Evolutionary conservation across 2,329 filamentous ascomycete genomes (phyloP), one percentile per base, ranked within the genome.

Genomic region (Fusarium algeriense): DNA sequence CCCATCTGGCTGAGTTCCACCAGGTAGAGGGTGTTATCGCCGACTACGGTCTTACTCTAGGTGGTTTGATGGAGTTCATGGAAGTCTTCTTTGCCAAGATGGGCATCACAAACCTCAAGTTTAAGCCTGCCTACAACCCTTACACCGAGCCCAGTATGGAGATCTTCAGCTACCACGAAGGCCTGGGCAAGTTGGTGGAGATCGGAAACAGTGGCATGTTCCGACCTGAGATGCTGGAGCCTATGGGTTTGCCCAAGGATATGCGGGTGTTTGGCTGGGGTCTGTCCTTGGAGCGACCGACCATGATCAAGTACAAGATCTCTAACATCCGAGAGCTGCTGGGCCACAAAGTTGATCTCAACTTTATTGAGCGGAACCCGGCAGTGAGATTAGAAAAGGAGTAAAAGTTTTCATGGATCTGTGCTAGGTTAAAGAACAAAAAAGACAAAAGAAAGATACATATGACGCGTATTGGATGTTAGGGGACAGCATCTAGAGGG

Each of bases 141-240:
- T 95, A 97, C 85, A 97, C 94, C 32, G 96, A 99, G 83, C 95
- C 96, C 34, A 92, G 92, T 80, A 97, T 99, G 94, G 96, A 99
- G 83, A 97, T 99, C 74, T 99, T 98, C 84, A 94, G 93, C 73
- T 98, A 92, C 85, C 96, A 98, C 86, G 89, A 92, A 77, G 95
- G 94, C 6, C 85, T 98, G 53, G 89, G 89, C 77, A 97, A 97
- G 85, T 92, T 97, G 84, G 93, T 98, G 30, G 96, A 98, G 85
- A 98, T 98, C 79, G 96, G 96, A 66, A 98, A 99, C 85, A 95
- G 92, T 76, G 96, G 96, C 71, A 98, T 99, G 95, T 99, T 99
- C 90, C 88, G 96, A 73, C 95, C 96, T 3, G 96, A 99, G 83
- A 98, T 98, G 95, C 83, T 98, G 78, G 92, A 97, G 83, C 87